Base-by-base conservation (phyloP, 805 yeast genomes). In the Kazachstania africana region DNA sequence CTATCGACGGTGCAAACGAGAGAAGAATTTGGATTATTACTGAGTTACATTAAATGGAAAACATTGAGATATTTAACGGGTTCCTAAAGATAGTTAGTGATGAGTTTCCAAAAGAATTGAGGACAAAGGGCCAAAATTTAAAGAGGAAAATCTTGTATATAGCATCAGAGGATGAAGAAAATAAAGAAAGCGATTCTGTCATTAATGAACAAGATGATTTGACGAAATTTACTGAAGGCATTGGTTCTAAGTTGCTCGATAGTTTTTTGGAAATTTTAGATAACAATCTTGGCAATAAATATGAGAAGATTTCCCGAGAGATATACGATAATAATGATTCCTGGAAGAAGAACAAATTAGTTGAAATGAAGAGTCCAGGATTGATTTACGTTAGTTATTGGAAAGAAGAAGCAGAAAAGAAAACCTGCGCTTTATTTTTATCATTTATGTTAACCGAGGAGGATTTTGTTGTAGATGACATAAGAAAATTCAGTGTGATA, bases 371-470 rank as follows among this genome's bases (percentile, higher is more conserved):
- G 12, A 39, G 46, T 12, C 28, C 33, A 4, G 48, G 45, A 3
- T 38, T 54, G 9, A 38, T 51, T 4, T 51, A 54, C 37, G 45
- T 54, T 9, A 36, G 38, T 16, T 50, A 52, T 42, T 31, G 37
- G 26, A 6, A 23, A 8, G 25, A 23, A 9, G 28, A 29, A 3
- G 4, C 5, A 8, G 14, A 27, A 13, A 20, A 24, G 15, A 27
- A 36, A 25, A 29, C 28, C 3, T 34, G 33, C 3, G 18, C 27
- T 3, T 31, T 44, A 20, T 53, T 48, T 28, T 13, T 45, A 22
- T 52, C 57, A 12, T 42, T 53, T 23, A 40, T 49, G 44, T 29
- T 44, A n/a, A 42, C 49, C 2, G 48, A 48, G 29, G 57, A 50
- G 29, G 24, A 31, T 13, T 46, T 42, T 6, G 23, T 47, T n/a